Percentiles rank a stretch among this genome's conserved stretches.
Conservation (phyloP, 257 asterid species). For the Solanum commersonii region DNA sequence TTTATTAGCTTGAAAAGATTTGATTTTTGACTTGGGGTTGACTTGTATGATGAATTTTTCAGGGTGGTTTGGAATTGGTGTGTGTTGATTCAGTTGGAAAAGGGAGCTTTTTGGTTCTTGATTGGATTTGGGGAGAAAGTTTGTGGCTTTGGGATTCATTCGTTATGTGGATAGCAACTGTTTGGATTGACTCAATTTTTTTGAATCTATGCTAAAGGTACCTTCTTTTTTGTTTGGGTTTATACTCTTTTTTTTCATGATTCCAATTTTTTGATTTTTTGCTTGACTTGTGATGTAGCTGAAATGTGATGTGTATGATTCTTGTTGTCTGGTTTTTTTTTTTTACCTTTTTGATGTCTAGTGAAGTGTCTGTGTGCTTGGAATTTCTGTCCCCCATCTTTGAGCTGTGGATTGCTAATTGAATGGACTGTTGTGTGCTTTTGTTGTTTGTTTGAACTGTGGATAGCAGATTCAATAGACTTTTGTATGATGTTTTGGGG, state of each 20-base stretch:
- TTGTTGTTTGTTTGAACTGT: background rate
- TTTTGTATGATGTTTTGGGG: background rate
- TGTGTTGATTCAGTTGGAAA: background rate
- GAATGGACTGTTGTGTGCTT: background rate
- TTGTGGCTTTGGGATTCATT: conserved; percentile 2
- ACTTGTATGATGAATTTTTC: background rate
- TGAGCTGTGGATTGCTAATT: background rate
- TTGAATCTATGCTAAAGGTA: conserved; percentile 4
- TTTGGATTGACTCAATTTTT: background rate
- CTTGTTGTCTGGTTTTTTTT: background rate
- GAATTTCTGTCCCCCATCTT: background rate
- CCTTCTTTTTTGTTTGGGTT: background rate
- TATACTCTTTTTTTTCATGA: background rate
- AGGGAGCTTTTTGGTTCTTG: conserved; percentile 5
- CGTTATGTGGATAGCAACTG: background rate
- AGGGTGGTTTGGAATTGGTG: background rate
- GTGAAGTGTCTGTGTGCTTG: background rate
- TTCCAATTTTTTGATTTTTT: background rate
- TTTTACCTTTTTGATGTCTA: background rate
- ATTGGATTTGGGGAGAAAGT: background rate
- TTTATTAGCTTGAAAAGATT: background rate
- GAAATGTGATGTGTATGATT: background rate
- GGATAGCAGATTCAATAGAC: background rate
- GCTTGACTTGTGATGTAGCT: background rate
- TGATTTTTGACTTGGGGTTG: conserved; percentile 4